Conservation (phyloP, 1,284 basidiomycete species). For the Laetiporus sulphureus region DNA sequence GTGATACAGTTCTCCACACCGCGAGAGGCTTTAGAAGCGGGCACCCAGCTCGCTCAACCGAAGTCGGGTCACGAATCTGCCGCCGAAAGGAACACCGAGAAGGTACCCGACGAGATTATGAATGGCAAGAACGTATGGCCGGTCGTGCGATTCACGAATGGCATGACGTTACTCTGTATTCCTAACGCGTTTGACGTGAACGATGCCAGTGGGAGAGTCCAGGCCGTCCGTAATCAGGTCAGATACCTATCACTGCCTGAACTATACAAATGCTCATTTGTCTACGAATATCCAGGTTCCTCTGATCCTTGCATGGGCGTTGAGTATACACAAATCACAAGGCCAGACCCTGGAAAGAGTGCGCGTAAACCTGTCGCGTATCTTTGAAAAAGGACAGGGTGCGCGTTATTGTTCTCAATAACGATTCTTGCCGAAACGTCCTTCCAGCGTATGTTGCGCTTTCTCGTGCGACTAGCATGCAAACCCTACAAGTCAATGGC, state of each 20-base stretch:
- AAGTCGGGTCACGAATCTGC: not conserved
- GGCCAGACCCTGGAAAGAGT: constrained; percentile 80
- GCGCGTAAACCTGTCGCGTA: constrained; percentile 55
- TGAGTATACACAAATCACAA: constrained; percentile 85
- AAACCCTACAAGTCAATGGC: constrained; percentile 55
- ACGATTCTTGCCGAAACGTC: not conserved
- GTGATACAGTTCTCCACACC: constrained; percentile 61
- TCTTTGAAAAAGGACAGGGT: constrained; percentile 83
- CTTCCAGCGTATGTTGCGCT: constrained; percentile 58
- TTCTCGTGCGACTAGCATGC: constrained; percentile 59
- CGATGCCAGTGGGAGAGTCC: constrained; percentile 43
- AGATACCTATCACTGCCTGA: not conserved
- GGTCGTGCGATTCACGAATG: constrained; percentile 46
- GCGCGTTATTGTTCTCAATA: constrained; percentile 1
- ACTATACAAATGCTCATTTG: not conserved
- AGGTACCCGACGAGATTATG: constrained; percentile 6
- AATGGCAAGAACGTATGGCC: constrained; percentile 36
- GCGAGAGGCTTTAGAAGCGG: constrained; percentile 37
- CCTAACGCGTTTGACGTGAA: constrained; percentile 53
- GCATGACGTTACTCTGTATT: constrained; percentile 36
- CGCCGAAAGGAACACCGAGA: not conserved
- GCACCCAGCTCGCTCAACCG: constrained; percentile 30
- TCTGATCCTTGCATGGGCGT: constrained; percentile 74
- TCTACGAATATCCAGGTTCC: constrained; percentile 42
- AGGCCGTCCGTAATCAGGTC: constrained; percentile 51